These are phyloP conservation scores for Claviceps pazoutovae DNA, from an alignment of 2,329 filamentous ascomycete species.

Conservation along the genomic window DNA sequence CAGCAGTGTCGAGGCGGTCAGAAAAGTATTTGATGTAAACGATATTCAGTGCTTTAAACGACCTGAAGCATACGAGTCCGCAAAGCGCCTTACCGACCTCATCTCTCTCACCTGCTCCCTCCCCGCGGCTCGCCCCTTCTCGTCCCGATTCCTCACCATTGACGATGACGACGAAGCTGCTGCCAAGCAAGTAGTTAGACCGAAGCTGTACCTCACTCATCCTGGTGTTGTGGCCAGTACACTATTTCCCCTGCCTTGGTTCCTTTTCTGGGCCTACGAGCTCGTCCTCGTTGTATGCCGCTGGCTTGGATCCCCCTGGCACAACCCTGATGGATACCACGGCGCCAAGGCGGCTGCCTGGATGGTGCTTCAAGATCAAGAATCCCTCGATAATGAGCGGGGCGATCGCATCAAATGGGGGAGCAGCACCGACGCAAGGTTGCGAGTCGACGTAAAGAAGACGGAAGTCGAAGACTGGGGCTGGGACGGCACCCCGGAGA, in stretches of 20 bases:
- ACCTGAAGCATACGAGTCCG: conserved; percentile 62
- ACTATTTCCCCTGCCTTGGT: conserved; percentile 59
- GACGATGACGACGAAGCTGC: conserved; percentile 10
- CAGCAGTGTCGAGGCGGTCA: conserved; percentile 59
- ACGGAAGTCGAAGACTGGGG: conserved; percentile 87
- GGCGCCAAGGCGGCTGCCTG: conserved; percentile 67
- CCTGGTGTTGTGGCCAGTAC: conserved; percentile 76
- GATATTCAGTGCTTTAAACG: conserved; percentile 65
- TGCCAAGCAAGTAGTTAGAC: conserved; percentile 17
- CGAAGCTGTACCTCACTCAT: conserved; percentile 65
- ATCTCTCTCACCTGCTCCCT: conserved; percentile 61
- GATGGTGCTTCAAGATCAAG: conserved; percentile 56
- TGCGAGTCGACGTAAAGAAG: conserved; percentile 49
- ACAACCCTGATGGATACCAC: conserved; percentile 59
- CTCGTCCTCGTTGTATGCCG: conserved; percentile 57
- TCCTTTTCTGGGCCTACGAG: conserved; percentile 58
- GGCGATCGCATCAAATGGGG: conserved; percentile 68
- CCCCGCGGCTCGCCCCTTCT: conserved; percentile 45
- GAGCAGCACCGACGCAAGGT: conserved; percentile 46
- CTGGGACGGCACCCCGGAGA: conserved; percentile 44
- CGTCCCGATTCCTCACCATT: conserved; percentile 39
- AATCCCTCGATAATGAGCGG: conserved; percentile 41
- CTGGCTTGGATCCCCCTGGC: conserved; percentile 78
- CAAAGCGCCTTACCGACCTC: conserved; percentile 77
- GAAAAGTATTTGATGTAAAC: conserved; percentile 39